Conservation (phyloP, 345 rosid species). For the Eutrema heterophyllum region DNA sequence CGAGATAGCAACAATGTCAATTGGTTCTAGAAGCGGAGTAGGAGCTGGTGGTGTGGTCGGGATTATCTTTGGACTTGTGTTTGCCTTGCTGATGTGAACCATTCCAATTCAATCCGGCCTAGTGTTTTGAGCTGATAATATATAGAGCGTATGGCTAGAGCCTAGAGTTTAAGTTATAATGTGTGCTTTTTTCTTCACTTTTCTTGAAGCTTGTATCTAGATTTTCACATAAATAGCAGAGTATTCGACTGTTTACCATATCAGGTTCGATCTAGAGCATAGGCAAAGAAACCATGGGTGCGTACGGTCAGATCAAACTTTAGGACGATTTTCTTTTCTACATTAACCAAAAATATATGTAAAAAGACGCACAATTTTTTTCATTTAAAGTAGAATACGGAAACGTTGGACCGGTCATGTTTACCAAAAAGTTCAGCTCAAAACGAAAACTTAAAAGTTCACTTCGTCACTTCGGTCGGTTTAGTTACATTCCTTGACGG, state of each 20-base stretch:
- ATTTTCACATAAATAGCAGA: neutral
- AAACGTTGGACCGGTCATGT: no score
- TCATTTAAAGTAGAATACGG: no score
- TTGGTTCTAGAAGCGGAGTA: constrained; percentile 19
- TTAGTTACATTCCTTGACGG: neutral
- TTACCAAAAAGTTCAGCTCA: no score
- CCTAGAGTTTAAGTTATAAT: constrained; percentile 14
- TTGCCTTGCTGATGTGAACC: constrained; percentile 35
- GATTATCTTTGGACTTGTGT: constrained; percentile 45
- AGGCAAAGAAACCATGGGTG: neutral
- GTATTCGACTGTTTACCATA: neutral
- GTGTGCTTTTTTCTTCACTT: constrained; percentile 14
- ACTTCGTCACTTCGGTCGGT: no score
- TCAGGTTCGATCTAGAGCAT: neutral
- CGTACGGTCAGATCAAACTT: no score
- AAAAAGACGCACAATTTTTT: no score
- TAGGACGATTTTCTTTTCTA: no score
- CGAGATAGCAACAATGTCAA: constrained; percentile 21
- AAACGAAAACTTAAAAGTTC: no score
- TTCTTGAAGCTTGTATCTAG: constrained; percentile 10
- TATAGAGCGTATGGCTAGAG: constrained; percentile 5
- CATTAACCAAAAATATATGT: no score
- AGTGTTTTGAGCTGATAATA: constrained; percentile 18
- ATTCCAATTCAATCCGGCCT: constrained; percentile 4
- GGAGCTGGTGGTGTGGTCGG: constrained; percentile 41